Percentiles rank a stretch among this genome's conserved stretches.
phyloP scores from a whole-genome alignment of 306 rosid genomes.

The Morella rubra region DNA sequence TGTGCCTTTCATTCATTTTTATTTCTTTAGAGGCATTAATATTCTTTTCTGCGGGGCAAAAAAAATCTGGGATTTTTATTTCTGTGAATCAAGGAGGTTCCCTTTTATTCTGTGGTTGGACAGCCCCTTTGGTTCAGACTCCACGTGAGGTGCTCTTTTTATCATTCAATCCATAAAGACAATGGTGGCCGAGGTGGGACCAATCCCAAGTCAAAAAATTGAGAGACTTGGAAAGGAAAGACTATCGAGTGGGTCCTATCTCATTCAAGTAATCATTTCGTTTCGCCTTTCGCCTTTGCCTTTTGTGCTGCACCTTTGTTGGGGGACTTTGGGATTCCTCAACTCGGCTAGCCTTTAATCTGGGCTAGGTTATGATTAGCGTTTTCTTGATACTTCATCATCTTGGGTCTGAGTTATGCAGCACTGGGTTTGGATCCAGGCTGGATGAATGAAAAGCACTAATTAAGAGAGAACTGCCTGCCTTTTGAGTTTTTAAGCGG shows the following conservation, averaged over 20 bases:
- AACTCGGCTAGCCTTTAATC: conserved; percentile 11
- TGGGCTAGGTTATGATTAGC: not conserved
- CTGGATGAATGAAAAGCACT: too few relatives aligned
- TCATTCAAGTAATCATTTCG: conserved; percentile 83
- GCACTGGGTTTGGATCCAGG: too few relatives aligned
- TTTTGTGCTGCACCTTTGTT: conserved; percentile 62
- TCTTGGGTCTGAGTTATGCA: conserved; percentile 10
- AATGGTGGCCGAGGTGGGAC: conserved; percentile 84
- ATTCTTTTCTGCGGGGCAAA: not conserved
- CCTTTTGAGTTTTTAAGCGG: too few relatives aligned
- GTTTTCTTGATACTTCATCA: not conserved
- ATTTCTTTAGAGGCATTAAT: not conserved
- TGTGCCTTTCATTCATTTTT: conserved; percentile 12
- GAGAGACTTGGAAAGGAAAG: conserved; percentile 74
- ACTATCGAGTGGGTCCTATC: conserved; percentile 60
- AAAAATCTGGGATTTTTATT: conserved; percentile 14
- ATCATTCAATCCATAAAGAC: conserved; percentile 94
- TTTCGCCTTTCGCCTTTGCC: conserved; percentile 67
- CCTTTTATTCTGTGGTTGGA: conserved; percentile 79
- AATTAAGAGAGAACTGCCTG: too few relatives aligned
- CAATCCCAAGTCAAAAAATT: conserved; percentile 84
- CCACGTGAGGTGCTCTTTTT: conserved; percentile 99
- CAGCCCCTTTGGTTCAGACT: conserved; percentile 90
- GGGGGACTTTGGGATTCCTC: conserved; percentile 64
- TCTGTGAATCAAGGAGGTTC: conserved; percentile 8